These are phyloP conservation scores for Ochetophila trinervis DNA, from an alignment of 306 rosid species.

Conservation along the genomic window DNA sequence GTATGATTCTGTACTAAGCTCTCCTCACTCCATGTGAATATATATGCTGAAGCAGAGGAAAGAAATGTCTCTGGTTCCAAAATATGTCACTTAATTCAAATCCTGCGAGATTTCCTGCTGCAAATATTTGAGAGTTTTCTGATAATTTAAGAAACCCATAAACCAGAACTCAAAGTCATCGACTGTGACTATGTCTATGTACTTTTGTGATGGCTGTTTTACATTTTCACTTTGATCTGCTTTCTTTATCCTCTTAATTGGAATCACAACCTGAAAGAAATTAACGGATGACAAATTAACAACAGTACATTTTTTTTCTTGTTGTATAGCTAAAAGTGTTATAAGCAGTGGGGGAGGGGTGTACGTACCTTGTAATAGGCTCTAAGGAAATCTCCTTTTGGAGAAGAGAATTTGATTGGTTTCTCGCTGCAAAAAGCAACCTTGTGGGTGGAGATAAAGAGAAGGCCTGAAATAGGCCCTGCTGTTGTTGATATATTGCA, in stretches of 20 bases:
- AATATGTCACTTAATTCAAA: not conserved
- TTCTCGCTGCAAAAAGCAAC: conserved; percentile 69
- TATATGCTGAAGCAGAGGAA: conserved; percentile 20
- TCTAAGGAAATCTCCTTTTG: conserved; percentile 43
- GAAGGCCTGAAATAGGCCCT: conserved; percentile 74
- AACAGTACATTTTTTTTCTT: too few species aligned
- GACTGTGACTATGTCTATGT: conserved; percentile 49
- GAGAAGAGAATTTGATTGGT: conserved; percentile 49
- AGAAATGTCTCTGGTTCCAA: conserved; percentile 4
- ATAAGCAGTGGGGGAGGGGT: too few species aligned
- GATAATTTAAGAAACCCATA: conserved; percentile 59
- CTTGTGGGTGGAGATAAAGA: conserved; percentile 66
- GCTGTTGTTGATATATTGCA: conserved; percentile 69
- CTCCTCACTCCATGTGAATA: conserved; percentile 11
- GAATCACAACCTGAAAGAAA: conserved; percentile 43
- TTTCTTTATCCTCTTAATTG: conserved; percentile 36
- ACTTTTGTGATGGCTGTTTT: conserved; percentile 50
- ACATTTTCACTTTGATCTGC: conserved; percentile 41
- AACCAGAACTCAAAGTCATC: conserved; percentile 68
- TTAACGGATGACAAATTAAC: not conserved
- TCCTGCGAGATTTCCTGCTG: conserved; percentile 34
- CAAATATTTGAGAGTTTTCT: conserved; percentile 40
- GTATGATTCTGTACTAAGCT: conserved; percentile 1
- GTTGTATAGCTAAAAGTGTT: too few species aligned
- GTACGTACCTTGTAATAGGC: conserved; percentile 49